Evolutionary conservation across 176 grass and related monocot species (phyloP), one percentile per base, ranked within the genome.

Genomic region (Pharus latifolius): DNA sequence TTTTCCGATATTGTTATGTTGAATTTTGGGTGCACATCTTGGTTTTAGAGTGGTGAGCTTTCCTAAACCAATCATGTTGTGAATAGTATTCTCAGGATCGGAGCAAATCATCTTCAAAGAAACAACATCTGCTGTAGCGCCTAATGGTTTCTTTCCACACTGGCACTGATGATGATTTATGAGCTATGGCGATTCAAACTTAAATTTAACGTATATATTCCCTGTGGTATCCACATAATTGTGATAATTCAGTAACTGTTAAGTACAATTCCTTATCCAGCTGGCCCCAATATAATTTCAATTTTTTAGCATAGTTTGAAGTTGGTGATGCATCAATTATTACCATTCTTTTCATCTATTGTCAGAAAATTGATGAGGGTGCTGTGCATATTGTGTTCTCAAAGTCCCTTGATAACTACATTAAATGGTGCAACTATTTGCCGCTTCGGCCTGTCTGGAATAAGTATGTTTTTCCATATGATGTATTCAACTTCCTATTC

Each of bases 331-430:
- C 20, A 31, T 78, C 9, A 49, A 22, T 71, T 25, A 17, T 78
- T 63, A 70, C 33, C 7, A 46, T 57, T 67, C 3, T 62, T 78
- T 15, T 80, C n/a, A 43, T 88, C 41, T 77, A 32, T 74, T 75
- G 56, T 57, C 78, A 96, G 92, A 92, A 82, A 89, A 89, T 96
- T 30, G 85, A 96, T 65, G 92, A 89, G 61, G 83, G 83, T 73
- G 88, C 94, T 63, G 86, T 92, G 17, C 81, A 77, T 82, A 67
- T 43, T 71, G 89, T 97, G 24, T 92, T 97, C 56, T 22, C 19
- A 3, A 97, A 92, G 69, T 82, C 86, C 17, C 89, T 97, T 53
- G 94, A 97, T 59, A 97, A 97, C 76, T 97, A 97, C 65, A 90
- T 78, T 49, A 97, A 92, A 70, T 97, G 94, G 94, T 97, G 94